Conservation (phyloP, 495 filamentous ascomycete genomes). For the Podospora fimiseda region DNA sequence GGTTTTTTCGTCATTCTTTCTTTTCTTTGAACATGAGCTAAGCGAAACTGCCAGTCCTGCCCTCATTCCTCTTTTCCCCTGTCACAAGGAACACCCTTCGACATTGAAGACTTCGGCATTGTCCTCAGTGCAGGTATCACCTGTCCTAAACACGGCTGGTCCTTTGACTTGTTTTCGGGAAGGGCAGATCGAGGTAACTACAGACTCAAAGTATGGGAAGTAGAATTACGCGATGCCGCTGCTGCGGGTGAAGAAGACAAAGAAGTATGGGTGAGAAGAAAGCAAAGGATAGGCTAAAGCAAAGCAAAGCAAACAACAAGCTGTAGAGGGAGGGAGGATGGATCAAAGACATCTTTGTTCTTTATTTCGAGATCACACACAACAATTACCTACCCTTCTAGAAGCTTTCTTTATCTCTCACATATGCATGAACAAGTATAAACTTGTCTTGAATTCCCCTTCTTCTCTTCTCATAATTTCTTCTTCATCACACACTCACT, state of each 20-base stretch:
- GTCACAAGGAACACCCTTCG: conserved; percentile 49
- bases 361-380: too few species aligned
- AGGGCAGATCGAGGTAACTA: conserved; percentile 51
- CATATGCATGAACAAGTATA: too few species aligned
- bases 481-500: neutral
- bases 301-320: too few species aligned
- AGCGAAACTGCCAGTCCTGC: conserved; percentile 42
- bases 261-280: conserved; percentile 52
- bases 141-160: conserved; percentile 58
- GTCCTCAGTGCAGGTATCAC: conserved; percentile 46
- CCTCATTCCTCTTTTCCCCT: conserved; percentile 55
- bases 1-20: conserved; percentile 13
- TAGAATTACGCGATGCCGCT: conserved; percentile 38
- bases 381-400: too few species aligned
- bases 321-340: too few species aligned
- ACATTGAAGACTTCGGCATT: conserved; percentile 58
- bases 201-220: conserved; percentile 53
- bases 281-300: conserved; percentile 38
- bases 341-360: too few species aligned
- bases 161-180: conserved; percentile 54
- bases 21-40: neutral
- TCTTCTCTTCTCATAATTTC: too few species aligned
- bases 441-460: too few species aligned
- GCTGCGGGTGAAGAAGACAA: conserved; percentile 30
- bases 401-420: too few species aligned